Evolutionary conservation across 768 basidiomycete genomes (phyloP), one percentile per base, ranked within the genome.

Genomic region (Chalciporus chontae): DNA sequence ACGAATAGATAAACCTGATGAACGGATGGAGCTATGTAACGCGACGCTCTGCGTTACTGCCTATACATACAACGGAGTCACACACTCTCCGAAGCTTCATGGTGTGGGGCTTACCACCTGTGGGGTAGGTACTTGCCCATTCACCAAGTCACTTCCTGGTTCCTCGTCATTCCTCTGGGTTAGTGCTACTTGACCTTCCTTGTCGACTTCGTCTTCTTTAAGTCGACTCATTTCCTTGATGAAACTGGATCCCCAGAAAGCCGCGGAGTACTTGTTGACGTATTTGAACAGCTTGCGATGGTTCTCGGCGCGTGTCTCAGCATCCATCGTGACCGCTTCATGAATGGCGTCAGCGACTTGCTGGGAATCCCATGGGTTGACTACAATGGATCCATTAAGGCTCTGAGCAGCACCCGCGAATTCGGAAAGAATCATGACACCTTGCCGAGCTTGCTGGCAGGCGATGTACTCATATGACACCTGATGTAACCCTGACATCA

Each of bases 341-440:
- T 93, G 86, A 51, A 99, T 96, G n/a, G 94, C 93, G 63, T 97
- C 86, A 1, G 96, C 96, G 43, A 96, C 93, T 62, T 94, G 87
- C 68, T 97, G 94, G n/a, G 89, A 89, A 68, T 98, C 96, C 95
- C 96, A 94, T 18, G 96, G 96, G 74, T 99, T 99, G 62, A 98
- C 93, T 64, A 99, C 93, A 58, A 99, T 78, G 29, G 88, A 90
- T 18, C 96, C 96, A 66, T 98, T 97, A 54, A 99, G 72, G 56
- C 85, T 89, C 71, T 97, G 94, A 14, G 93, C 94, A 9, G 96
- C 96, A 24, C 96, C 96, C 4, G 96, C 95, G 58, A 99, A 98
- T 68, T 99, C 96, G 60, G 94, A 96, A 11, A 99, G 78, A 66
- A 99, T 96, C 87, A 99, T 92, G 15, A 90, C 90, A 37, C 96